phyloP scores from a whole-genome alignment of 257 asterid genomes.

The Catharanthus roseus region DNA sequence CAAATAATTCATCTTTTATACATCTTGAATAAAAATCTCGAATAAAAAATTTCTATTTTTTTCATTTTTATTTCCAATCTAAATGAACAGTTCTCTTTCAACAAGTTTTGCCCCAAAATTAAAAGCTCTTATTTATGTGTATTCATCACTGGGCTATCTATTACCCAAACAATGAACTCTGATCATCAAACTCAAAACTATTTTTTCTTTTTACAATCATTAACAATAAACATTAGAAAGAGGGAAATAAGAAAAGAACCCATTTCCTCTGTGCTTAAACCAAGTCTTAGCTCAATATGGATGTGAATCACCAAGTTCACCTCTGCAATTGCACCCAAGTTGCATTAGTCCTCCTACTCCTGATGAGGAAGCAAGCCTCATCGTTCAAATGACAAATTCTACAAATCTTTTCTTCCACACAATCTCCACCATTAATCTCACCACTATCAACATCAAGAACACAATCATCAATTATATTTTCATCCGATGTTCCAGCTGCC shows the following conservation, averaged over 20 bases:
- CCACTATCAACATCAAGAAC: conserved; percentile 13
- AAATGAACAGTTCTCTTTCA: no score
- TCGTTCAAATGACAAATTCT: conserved; percentile 53
- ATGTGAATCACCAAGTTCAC: conserved; percentile 42
- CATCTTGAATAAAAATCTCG: no score
- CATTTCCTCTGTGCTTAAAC: conserved; percentile 44
- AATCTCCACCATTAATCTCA: neutral
- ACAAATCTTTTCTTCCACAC: conserved; percentile 27
- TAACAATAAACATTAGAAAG: no score
- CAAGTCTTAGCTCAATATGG: conserved; percentile 44
- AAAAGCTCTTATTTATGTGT: no score
- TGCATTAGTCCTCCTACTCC: conserved; percentile 23
- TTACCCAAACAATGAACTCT: no score
- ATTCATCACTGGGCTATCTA: no score
- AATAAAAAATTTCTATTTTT: no score
- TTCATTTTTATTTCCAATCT: no score
- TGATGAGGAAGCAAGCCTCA: conserved; percentile 23
- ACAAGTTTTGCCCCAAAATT: no score
- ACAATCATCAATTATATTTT: neutral
- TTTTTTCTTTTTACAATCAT: no score
- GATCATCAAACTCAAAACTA: no score
- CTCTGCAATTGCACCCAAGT: conserved; percentile 51
- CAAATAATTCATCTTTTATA: no score
- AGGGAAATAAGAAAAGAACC: conserved; percentile 21
- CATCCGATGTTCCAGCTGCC: neutral